A percentile compares a stretch with the other conserved stretches of the same genome.
These are phyloP conservation scores for Arthrobotrys entomopaga DNA, from an alignment of 2,329 filamentous ascomycete genomes.

Conservation along the genomic window DNA sequence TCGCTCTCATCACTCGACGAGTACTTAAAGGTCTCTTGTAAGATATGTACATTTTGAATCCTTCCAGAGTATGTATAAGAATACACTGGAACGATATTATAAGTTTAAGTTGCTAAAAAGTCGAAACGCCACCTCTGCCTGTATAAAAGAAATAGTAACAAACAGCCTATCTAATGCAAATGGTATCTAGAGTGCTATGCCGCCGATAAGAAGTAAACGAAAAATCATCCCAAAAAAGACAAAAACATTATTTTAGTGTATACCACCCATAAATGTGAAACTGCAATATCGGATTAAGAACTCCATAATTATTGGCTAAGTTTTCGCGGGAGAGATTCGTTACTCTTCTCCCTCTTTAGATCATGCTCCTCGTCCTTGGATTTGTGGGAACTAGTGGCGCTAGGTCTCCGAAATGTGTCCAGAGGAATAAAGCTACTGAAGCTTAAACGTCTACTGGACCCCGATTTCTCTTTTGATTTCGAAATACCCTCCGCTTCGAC, in stretches of 20 bases:
- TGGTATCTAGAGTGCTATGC: conserved; percentile 48
- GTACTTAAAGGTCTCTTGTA: too few species aligned
- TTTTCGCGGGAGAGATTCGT: conserved; percentile 31
- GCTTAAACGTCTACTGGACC: conserved; percentile 33
- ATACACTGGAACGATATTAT: too few species aligned
- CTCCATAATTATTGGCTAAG: not conserved
- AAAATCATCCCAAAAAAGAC: conserved; percentile 6
- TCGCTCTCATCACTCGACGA: too few species aligned
- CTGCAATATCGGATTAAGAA: not conserved
- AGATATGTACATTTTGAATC: too few species aligned
- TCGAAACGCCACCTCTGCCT: conserved; percentile 36
- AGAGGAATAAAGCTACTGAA: conserved; percentile 50
- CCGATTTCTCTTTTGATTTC: conserved; percentile 33
- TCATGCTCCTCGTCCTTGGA: conserved; percentile 50
- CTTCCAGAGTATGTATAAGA: too few species aligned
- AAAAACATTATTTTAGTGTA: not conserved
- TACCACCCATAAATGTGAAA: not conserved
- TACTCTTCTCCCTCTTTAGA: conserved; percentile 40
- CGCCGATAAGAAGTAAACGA: not conserved
- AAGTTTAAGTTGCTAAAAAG: conserved; percentile 1
- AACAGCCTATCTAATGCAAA: conserved; percentile 2
- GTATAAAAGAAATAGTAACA: not conserved
- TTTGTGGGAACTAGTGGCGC: conserved; percentile 41
- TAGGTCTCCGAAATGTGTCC: conserved; percentile 48
- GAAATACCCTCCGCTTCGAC: conserved; percentile 35